Base-by-base conservation (phyloP, 225 moss, liverwort and hornwort genomes). In the Asterella californica region DNA sequence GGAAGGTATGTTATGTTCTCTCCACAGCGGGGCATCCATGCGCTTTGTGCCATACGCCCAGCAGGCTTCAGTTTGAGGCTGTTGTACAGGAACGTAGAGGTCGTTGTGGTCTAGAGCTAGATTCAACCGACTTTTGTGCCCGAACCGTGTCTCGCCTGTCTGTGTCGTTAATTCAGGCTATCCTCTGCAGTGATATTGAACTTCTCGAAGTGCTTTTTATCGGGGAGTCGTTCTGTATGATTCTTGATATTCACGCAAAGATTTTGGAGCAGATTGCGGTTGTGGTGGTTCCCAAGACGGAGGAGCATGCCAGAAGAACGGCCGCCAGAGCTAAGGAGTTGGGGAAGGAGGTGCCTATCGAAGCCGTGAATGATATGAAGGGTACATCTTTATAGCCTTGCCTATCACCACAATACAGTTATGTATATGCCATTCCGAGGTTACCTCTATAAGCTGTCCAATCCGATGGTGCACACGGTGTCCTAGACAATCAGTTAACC, bases 311-410 rank as follows among this genome's bases (percentile, higher is more conserved):
- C 37, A 71, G 82, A 52, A 71, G 88, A 36, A 84, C 86, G 10
- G 38, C 46, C 15, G 78, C 80, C 21, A 82, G 88, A 72, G 82
- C 82, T 0, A 83, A 82, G 76, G 88, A 89, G 48, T 66, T 79
- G 78, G 88, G 88, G 19, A 86, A 89, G 60, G 88, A 89, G 32
- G 88, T 89, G 24, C 88, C 88, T 52, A 18, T 82, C 32, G 88
- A 86, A 67, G 88, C 86, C 49, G 86, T 89, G 74, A 89, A 89
- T 78, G 86, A 89, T 57, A 89, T 89, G 88, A 89, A 86, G 78
- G 83, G 88, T 88, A 86, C 50, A 19, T 77, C 1, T n/a, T 0
- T 59, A 42, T 18, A 24, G 18, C 22, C 45, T 45, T 70, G 22
- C 25, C 25, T 48, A n/a, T 25, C 10, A 46, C 4, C 11, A 2